phyloP scores from a whole-genome alignment of 176 grass and related monocot genomes.

The Cenchrus purpureus region DNA sequence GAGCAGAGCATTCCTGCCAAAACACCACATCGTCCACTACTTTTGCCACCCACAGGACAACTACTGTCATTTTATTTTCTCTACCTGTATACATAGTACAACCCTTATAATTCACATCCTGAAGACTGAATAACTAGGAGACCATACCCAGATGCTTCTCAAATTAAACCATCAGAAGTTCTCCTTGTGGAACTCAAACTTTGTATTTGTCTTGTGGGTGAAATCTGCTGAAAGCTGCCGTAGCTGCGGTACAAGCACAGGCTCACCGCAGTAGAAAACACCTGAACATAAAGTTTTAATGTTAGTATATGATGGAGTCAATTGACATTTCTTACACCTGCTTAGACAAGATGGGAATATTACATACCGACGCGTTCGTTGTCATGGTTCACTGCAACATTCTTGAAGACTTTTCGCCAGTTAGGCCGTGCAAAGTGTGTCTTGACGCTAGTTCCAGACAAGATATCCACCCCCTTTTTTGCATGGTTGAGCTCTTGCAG shows the following conservation, averaged over 20 bases:
- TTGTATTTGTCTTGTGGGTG: slow-evolving; percentile 86
- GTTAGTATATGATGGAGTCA: slow-evolving; percentile 22
- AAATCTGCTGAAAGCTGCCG: slow-evolving; percentile 80
- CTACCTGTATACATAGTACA: slow-evolving; percentile 14
- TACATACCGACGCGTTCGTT: slow-evolving; percentile 70
- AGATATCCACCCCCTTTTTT: slow-evolving; percentile 84
- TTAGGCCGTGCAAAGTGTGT: slow-evolving; percentile 92
- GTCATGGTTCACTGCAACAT: slow-evolving; percentile 70
- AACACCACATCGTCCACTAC: background rate
- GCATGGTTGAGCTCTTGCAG: slow-evolving; percentile 89
- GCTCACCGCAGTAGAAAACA: slow-evolving; percentile 97
- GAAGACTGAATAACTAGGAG: background rate
- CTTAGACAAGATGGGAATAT: background rate
- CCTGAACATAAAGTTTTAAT: slow-evolving; percentile 57
- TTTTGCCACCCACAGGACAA: slow-evolving; percentile 17
- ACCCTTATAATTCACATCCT: slow-evolving; percentile 35
- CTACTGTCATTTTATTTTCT: slow-evolving; percentile 29
- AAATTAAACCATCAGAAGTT: slow-evolving; percentile 61
- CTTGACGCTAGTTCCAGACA: slow-evolving; percentile 89
- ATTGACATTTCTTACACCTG: background rate
- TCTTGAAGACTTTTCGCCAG: slow-evolving; percentile 93
- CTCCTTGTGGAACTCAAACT: slow-evolving; percentile 97
- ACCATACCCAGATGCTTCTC: background rate
- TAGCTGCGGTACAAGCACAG: slow-evolving; percentile 66
- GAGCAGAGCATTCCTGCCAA: background rate